Conservation (phyloP, 2,329 filamentous ascomycete species). For the Pyricularia grisea region DNA sequence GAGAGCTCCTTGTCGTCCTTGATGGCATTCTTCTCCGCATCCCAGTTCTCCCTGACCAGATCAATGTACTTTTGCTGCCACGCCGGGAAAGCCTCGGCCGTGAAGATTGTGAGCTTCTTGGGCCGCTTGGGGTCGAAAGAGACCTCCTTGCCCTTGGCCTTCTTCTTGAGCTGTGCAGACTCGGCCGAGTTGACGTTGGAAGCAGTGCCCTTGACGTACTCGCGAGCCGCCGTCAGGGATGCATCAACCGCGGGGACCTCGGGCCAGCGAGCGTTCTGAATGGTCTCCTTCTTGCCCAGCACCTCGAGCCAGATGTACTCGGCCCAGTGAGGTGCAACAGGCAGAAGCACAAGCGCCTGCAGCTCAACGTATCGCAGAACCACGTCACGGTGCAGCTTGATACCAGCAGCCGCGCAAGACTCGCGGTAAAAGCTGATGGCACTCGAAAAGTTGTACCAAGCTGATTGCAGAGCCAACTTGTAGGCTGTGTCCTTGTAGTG, state of each 20-base stretch:
- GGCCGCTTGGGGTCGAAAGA: constrained; percentile 83
- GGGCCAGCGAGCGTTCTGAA: constrained; percentile 75
- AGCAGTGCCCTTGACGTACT: constrained; percentile 69
- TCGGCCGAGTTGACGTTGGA: constrained; percentile 83
- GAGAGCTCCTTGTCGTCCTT: constrained; percentile 72
- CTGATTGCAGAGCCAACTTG: constrained; percentile 78
- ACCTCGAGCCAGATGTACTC: constrained; percentile 94
- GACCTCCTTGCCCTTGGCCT: constrained; percentile 82
- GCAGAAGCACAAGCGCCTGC: constrained; percentile 56
- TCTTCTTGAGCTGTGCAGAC: constrained; percentile 73
- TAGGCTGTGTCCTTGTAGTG: constrained; percentile 76
- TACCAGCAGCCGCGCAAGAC: constrained; percentile 62
- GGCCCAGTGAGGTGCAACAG: constrained; percentile 86
- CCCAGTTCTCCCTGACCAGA: constrained; percentile 63
- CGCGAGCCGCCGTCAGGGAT: constrained; percentile 64
- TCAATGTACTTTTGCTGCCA: constrained; percentile 93
- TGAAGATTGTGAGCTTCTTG: constrained; percentile 84
- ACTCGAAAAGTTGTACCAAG: constrained; percentile 79
- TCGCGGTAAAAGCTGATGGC: constrained; percentile 89
- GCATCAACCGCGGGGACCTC: constrained; percentile 55
- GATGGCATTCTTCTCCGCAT: constrained; percentile 46
- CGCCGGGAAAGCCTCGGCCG: constrained; percentile 67
- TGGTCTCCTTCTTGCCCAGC: constrained; percentile 62
- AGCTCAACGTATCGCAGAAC: constrained; percentile 75
- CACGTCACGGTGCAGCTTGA: constrained; percentile 80